A percentile compares a stretch with the other conserved stretches of the same genome.
Conservation (phyloP, 2,329 filamentous ascomycete genomes). For the Penicillium sclerotigenum region DNA sequence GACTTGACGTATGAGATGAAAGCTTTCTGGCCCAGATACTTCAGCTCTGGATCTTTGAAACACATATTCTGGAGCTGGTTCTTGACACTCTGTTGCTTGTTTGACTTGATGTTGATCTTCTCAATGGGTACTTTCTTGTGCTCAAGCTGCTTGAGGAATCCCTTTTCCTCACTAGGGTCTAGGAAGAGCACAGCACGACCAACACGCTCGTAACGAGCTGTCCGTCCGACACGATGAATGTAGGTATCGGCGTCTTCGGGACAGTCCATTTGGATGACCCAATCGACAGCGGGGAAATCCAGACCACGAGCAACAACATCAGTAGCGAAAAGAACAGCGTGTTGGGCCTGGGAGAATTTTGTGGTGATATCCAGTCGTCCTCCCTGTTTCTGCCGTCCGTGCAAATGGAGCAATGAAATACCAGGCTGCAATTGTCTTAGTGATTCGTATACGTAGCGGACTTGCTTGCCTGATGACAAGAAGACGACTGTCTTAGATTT, state of each 20-base stretch:
- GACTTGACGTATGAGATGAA: slow-evolving; percentile 89
- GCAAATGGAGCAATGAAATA: slow-evolving; percentile 86
- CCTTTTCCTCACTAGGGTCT: slow-evolving; percentile 85
- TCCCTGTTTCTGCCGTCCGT: slow-evolving; percentile 89
- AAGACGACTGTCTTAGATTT: slow-evolving; percentile 96
- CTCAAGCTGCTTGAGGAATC: slow-evolving; percentile 82
- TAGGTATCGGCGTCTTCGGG: slow-evolving; percentile 97
- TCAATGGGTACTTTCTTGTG: slow-evolving; percentile 88
- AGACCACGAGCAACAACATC: slow-evolving; percentile 92
- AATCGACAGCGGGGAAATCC: slow-evolving; percentile 95
- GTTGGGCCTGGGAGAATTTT: slow-evolving; percentile 75
- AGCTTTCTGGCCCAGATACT: slow-evolving; percentile 93
- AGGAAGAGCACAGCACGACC: slow-evolving; percentile 88
- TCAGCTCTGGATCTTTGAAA: slow-evolving; percentile 89
- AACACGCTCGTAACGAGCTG: slow-evolving; percentile 85
- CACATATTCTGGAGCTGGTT: slow-evolving; percentile 89
- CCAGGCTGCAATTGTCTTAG: slow-evolving; percentile 92
- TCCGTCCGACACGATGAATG: slow-evolving; percentile 91
- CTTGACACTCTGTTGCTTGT: slow-evolving; percentile 83
- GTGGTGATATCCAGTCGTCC: slow-evolving; percentile 83
- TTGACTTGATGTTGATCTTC: slow-evolving; percentile 78
- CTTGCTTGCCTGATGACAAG: slow-evolving; percentile 90
- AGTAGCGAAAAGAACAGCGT: slow-evolving; percentile 88
- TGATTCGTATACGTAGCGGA: slow-evolving; percentile 90
- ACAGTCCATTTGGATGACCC: slow-evolving; percentile 98